These are phyloP conservation scores for Phytopythium sindhum DNA, from an alignment of 352 stramenopile genomes.

Conservation along the genomic window DNA sequence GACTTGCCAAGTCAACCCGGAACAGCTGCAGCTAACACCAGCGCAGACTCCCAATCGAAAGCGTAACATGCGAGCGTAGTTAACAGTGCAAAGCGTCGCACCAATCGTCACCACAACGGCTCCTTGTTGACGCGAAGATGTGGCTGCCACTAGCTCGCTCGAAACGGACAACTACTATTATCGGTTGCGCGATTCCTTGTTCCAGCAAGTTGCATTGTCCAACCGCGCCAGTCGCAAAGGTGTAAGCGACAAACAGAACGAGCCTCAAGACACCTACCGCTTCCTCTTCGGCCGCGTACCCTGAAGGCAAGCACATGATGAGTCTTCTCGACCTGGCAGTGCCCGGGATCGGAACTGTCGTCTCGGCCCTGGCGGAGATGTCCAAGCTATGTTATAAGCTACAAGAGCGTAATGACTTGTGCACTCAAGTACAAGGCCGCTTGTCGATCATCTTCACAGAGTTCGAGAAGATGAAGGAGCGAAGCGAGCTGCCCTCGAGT, in stretches of 20 bases:
- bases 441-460: constrained; percentile 19
- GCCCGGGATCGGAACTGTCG: not conserved
- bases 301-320: not conserved
- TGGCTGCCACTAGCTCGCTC: too few relatives aligned
- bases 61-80: too few relatives aligned
- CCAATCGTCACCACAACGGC: too few relatives aligned
- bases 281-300: not conserved
- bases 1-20: too few relatives aligned
- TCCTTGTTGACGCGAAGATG: too few relatives aligned
- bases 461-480: constrained; percentile 17
- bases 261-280: not conserved
- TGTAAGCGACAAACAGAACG: too few relatives aligned
- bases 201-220: too few relatives aligned
- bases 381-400: constrained; percentile 18
- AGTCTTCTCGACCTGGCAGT: not conserved
- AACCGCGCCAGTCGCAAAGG: not conserved
- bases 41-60: too few relatives aligned
- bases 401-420: constrained; percentile 19
- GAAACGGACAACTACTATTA: not conserved
- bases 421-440: constrained; percentile 18
- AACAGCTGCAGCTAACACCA: too few relatives aligned
- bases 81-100: too few relatives aligned
- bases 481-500: constrained; percentile 13
- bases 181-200: not conserved
- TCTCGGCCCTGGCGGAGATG: not conserved